Base-by-base conservation (phyloP, 148 eudicot species). In the Gaultheria prostrata region DNA sequence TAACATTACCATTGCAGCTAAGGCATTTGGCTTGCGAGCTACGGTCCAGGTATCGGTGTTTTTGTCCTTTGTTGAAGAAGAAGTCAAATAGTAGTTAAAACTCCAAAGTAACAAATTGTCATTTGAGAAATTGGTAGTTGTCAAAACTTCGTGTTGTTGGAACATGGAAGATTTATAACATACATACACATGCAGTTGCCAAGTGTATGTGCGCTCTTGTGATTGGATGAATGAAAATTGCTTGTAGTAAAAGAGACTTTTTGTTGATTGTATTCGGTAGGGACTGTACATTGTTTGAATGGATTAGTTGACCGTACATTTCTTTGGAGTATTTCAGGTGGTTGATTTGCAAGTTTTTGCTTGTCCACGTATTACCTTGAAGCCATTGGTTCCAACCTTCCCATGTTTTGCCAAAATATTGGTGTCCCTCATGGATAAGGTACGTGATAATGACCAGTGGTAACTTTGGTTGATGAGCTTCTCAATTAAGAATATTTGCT, bases 401-500 rank as follows among this genome's bases (percentile, higher is more conserved):
- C 98, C 98, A 73, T 95, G 98, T 84, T 95, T 95, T 81, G 94
- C 95, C 59, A 94, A 91, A 51, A 94, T 95, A 87, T 82, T 80
- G 67, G 98, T 95, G 35, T 95, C 98, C 78, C 97, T 95, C 59
- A 95, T 95, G 98, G 95, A 94, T 77, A 93, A 94, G 98, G 98
- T 94, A 50, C 28, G 85, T 76, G 83, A 18, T 13, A 48, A 45
- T 83, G 20, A 11, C 28, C 20, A 28, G 30, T 24, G 43, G 30
- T 80, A 43, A 39, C 39, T 57, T 81, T 30, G 0, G 13, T 70
- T 28, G 30, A 46, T 28, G 54, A 48, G 30, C 14, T 65, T 13
- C 11, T 12, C 48, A 15, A 61, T 30, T 49, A 13, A 63, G 35
- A 11, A 45, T 39, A n/a, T n/a, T n/a, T n/a, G n/a, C n/a, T n/a